phyloP scores from a whole-genome alignment of 1,139 yeast genomes.

The Diutina pseudorugosa region DNA sequence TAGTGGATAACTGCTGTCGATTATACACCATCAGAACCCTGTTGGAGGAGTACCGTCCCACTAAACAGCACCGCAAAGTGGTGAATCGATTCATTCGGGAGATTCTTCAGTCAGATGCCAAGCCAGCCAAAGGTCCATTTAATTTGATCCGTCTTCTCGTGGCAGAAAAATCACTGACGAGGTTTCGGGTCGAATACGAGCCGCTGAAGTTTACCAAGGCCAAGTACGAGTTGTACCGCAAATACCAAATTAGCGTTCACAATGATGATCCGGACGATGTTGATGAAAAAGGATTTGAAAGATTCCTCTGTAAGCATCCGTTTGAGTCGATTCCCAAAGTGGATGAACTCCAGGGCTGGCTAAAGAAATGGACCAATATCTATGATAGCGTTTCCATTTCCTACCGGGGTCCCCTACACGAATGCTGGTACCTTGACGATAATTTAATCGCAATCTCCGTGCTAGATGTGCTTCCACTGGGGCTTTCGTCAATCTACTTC shows the following conservation, averaged over 20 bases:
- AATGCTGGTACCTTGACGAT: slow-evolving; percentile 56
- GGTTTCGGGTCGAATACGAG: slow-evolving; percentile 41
- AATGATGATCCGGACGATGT: slow-evolving; percentile 42
- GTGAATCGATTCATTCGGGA: slow-evolving; percentile 49
- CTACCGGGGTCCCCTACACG: slow-evolving; percentile 51
- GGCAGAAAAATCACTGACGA: slow-evolving; percentile 16
- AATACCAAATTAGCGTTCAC: slow-evolving; percentile 63
- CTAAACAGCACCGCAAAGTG: slow-evolving; percentile 57
- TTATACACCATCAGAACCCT: slow-evolving; percentile 67
- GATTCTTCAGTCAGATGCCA: slow-evolving; percentile 10
- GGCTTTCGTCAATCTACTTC: slow-evolving; percentile 76
- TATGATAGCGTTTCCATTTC: background rate
- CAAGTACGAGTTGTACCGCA: slow-evolving; percentile 53
- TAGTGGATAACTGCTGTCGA: slow-evolving; percentile 68
- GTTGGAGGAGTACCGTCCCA: slow-evolving; percentile 28
- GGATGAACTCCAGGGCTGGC: slow-evolving; percentile 11
- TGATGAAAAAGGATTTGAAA: slow-evolving; percentile 33
- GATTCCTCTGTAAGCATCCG: slow-evolving; percentile 67
- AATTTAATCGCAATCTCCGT: slow-evolving; percentile 67
- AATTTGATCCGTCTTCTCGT: slow-evolving; percentile 15
- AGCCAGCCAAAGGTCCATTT: slow-evolving; percentile 9
- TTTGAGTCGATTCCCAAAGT: slow-evolving; percentile 19
- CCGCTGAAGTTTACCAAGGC: slow-evolving; percentile 42
- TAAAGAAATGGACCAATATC: slow-evolving; percentile 9
- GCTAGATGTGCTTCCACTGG: slow-evolving; percentile 63